Percentiles rank a stretch among this genome's conserved stretches.
phyloP scores from a whole-genome alignment of 78 protist species.

The Pirum gemmata region DNA sequence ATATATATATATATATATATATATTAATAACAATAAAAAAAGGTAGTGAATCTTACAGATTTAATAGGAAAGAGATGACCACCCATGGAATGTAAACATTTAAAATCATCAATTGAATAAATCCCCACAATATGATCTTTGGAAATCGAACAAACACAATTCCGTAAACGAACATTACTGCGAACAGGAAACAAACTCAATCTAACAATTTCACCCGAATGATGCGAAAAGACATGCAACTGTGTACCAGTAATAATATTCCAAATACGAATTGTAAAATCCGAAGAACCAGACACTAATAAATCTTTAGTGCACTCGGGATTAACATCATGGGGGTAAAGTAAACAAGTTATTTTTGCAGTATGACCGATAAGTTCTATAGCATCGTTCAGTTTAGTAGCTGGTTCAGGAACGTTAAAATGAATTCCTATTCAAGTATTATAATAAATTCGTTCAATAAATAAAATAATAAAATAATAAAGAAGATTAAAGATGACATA shows the following conservation, averaged over 20 bases:
- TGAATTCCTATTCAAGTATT: too few relatives aligned
- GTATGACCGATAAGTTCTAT: slow-evolving; percentile 17
- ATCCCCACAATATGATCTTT: slow-evolving; percentile 34
- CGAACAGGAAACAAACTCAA: not conserved
- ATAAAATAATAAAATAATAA: too few relatives aligned
- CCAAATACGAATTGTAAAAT: slow-evolving; percentile 31
- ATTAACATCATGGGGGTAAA: slow-evolving; percentile 32
- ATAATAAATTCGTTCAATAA: too few relatives aligned
- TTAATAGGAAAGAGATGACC: slow-evolving; percentile 28
- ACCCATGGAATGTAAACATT: slow-evolving; percentile 23
- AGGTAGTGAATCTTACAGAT: too few relatives aligned
- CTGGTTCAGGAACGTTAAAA: too few relatives aligned
- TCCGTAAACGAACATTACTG: slow-evolving; percentile 4
- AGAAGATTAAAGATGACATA: too few relatives aligned
- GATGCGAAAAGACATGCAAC: not conserved
- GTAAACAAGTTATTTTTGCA: slow-evolving; percentile 21
- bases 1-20: too few relatives aligned
- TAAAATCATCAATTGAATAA: slow-evolving; percentile 8
- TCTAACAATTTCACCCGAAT: not conserved
- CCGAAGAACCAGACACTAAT: slow-evolving; percentile 32
- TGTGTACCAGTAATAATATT: slow-evolving; percentile 4
- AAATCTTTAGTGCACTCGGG: not conserved
- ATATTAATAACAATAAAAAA: too few relatives aligned
- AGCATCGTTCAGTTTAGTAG: too few relatives aligned
- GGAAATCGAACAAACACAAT: too few relatives aligned